Evolutionary conservation across 106 monocot genomes (phyloP).

Genomic region (Phalaenopsis equestris): DNA sequence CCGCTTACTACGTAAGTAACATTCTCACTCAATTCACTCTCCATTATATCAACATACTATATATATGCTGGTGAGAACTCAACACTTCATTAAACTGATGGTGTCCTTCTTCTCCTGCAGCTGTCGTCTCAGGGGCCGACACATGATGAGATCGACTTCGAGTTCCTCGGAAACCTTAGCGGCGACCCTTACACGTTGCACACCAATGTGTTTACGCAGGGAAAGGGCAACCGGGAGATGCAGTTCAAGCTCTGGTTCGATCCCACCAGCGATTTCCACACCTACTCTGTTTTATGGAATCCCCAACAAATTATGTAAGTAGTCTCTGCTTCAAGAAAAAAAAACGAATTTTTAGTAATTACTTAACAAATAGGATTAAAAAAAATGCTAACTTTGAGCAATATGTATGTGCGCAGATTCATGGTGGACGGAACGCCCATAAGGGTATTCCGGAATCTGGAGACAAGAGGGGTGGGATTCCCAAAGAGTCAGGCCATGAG

Average conservation of each 20-base stretch:
- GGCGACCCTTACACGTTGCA: constrained; percentile 60
- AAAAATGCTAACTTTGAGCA: not conserved
- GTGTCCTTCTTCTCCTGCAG: not conserved
- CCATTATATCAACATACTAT: not conserved
- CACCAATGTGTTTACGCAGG: constrained; percentile 50
- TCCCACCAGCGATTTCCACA: constrained; percentile 44
- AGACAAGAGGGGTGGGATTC: not conserved
- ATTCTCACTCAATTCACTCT: not conserved
- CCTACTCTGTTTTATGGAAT: constrained; percentile 57
- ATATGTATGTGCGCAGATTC: constrained; percentile 10
- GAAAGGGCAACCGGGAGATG: constrained; percentile 50
- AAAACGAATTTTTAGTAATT: not conserved
- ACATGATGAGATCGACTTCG: constrained; percentile 53
- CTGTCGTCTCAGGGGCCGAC: constrained; percentile 13
- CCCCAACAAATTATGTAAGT: constrained; percentile 26
- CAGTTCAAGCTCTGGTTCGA: constrained; percentile 61
- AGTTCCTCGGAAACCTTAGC: constrained; percentile 48
- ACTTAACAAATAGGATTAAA: not conserved
- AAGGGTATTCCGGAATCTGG: constrained; percentile 9
- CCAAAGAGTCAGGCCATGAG: constrained; percentile 17
- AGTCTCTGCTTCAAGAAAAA: not conserved
- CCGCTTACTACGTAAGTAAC: constrained; percentile 15
- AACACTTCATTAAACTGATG: not conserved
- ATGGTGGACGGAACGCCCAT: constrained; percentile 16
- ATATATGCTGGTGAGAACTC: not conserved